Conservation (phyloP, 768 basidiomycete species). For the Galerina sulciceps region DNA sequence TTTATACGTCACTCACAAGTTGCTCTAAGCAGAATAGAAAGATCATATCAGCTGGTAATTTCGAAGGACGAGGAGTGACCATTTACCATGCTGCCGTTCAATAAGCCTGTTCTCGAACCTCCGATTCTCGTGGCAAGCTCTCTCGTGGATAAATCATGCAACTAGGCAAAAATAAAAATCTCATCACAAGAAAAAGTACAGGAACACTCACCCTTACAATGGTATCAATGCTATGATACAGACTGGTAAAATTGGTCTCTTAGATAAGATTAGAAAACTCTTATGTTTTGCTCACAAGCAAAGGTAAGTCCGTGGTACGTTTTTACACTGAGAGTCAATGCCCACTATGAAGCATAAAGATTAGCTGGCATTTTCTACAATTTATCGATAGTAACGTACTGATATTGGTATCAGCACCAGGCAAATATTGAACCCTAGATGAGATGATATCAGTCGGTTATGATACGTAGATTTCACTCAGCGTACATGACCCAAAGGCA, state of each 20-base stretch:
- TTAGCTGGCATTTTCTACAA: not conserved
- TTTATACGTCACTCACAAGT: conserved; percentile 51
- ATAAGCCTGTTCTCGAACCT: conserved; percentile 73
- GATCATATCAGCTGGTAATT: not conserved
- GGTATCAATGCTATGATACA: conserved; percentile 76
- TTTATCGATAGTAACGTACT: conserved; percentile 42
- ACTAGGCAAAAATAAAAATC: conserved; percentile 35
- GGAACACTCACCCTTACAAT: conserved; percentile 63
- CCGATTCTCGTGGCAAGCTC: conserved; percentile 79
- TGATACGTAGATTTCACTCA: not conserved
- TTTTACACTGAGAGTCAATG: conserved; percentile 50
- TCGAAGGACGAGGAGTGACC: not conserved
- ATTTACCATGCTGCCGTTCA: conserved; percentile 79
- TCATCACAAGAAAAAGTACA: not conserved
- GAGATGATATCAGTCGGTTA: not conserved
- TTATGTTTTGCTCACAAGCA: conserved; percentile 47
- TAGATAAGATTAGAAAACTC: not conserved
- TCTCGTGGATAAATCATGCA: conserved; percentile 78
- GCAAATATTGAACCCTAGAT: conserved; percentile 71
- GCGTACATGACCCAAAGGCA: conserved; percentile 31
- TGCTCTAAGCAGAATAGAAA: conserved; percentile 49
- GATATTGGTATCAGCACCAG: conserved; percentile 69
- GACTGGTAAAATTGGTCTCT: conserved; percentile 38
- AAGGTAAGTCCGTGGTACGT: conserved; percentile 62
- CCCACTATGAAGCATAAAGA: conserved; percentile 47